Base-by-base conservation (phyloP, 2,329 filamentous ascomycete genomes). In the Colletotrichum aenigma region DNA sequence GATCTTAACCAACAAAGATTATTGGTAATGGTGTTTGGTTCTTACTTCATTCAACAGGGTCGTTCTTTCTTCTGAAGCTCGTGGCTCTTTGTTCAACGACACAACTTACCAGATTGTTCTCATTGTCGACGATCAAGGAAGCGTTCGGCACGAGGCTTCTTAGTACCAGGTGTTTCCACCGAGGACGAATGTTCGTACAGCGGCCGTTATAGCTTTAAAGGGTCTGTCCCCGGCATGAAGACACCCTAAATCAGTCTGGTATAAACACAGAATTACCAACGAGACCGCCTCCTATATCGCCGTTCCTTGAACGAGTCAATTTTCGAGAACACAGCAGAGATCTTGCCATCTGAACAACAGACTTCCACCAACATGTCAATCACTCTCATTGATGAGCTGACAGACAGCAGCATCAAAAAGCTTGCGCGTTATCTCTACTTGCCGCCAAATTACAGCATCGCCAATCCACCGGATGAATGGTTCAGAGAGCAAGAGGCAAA, bases 361-460 rank as follows among this genome's bases (percentile, higher is more conserved):
- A 21, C n/a, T 24, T 24, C 43, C 26, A 6, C 34, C n/a, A 10
- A 28, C 32, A 77, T 76, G 76, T 32, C 65, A 24, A 58, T 66
- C 52, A 36, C 69, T 18, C 69, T 76, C 28, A 74, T 79, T 18
- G 48, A 70, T 36, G 78, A 80, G 21, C 66, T 84, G 12, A 74
- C 79, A 8, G 43, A 74, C 13, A n/a, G 30, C 15, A 79, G 81
- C 10, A 79, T 87, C 55, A 69, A 78, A 36, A 78, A 81, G 52
- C 80, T 88, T 24, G 84, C 85, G 1, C 74, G 76, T 5, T 66
- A 88, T 7, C 82, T 88, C 18, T 82, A 81, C 73, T 84, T 87
- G 38, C 83, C 83, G 7, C 81, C 82, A 3, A 79, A 82, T 56
- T 81, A 70, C 30, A 62, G 83, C 62, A 79, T 79, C 55, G 77